Evolutionary conservation across 495 filamentous ascomycete species (phyloP), one percentile per base, ranked within the genome.

Genomic region (Xylaria intraflava): DNA sequence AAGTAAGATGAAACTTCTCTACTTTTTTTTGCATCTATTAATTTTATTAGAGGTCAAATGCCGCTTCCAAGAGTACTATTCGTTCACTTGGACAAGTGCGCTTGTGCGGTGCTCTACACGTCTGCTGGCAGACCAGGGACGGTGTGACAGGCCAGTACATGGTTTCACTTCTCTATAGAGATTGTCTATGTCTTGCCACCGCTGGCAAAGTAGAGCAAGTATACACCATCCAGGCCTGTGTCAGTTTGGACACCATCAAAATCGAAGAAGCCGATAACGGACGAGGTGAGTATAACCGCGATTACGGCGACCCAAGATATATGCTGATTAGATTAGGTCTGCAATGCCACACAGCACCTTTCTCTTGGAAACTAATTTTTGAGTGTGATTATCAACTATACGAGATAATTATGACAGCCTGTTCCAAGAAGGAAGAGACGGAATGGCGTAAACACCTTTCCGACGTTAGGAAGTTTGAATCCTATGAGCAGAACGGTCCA

Each of bases 351-450:
- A 88, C 84, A 17, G 89, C 87, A 19, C 82, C 84, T 11, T 88
- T 88, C 65, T 90, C 90, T 2, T 97, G 91, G 92, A 98, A 96
- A 66, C 64, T 96, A n/a, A 73, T 87, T 14, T 96, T 97, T 59
- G 85, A 91, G 59, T 78, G 81, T 38, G 77, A 85, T 40, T 78
- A 88, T 55, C 83, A 85, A 36, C 78, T 88, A 17, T 93, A 85
- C 65, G 93, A 97, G 69, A 62, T 96, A 27, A 83, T 96, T 19
- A 74, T 96, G 62, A 95, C 88, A 61, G 92, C 90, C 35, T 96
- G 90, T 57, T 92, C 89, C 0, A 78, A 82, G 3, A 79, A 75
- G 46, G 93, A 98, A 62, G 89, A 94, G 67, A 72, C 79, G 46
- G 76, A 84, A 55, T 98, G 93, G 93, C 77, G 79, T 46, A 72